Evolutionary conservation across 306 rosid genomes (phyloP).

Genomic region (Pyrus communis): DNA sequence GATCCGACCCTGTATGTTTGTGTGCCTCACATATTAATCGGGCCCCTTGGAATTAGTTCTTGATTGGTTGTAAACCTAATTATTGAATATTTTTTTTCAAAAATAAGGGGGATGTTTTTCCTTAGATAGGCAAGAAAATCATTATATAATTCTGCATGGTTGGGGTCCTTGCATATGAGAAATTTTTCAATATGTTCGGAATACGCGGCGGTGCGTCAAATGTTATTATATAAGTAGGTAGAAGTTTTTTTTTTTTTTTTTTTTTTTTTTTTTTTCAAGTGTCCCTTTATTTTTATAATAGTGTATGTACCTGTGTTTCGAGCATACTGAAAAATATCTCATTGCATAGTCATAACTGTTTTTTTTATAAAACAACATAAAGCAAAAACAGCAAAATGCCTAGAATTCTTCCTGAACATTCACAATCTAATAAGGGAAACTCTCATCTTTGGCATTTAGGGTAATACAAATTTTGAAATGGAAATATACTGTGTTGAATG

Average conservation of each 20-base stretch:
- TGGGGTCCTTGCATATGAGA: neutral
- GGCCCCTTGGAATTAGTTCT: constrained; percentile 36
- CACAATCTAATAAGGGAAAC: neutral
- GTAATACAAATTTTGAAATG: constrained; percentile 6
- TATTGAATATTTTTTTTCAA: neutral
- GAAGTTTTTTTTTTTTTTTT: too few relatives aligned
- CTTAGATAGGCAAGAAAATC: neutral
- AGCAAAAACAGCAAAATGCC: neutral
- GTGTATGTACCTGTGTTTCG: too few relatives aligned
- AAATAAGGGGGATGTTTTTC: neutral
- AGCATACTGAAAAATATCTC: neutral
- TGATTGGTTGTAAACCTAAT: constrained; percentile 27
- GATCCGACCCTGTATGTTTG: neutral
- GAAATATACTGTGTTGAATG: constrained; percentile 1
- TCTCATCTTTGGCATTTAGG: constrained; percentile 29
- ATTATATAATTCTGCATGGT: neutral
- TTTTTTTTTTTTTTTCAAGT: too few relatives aligned
- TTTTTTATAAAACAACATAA: neutral
- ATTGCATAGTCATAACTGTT: neutral
- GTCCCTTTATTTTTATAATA: too few relatives aligned
- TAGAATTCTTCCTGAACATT: constrained; percentile 13
- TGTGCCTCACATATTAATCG: neutral
- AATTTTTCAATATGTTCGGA: too few relatives aligned
- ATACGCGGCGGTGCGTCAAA: accelerated
- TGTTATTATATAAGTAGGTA: too few relatives aligned